Conservation (phyloP, 2,329 filamentous ascomycete genomes). For the Cladosporium sp. region DNA sequence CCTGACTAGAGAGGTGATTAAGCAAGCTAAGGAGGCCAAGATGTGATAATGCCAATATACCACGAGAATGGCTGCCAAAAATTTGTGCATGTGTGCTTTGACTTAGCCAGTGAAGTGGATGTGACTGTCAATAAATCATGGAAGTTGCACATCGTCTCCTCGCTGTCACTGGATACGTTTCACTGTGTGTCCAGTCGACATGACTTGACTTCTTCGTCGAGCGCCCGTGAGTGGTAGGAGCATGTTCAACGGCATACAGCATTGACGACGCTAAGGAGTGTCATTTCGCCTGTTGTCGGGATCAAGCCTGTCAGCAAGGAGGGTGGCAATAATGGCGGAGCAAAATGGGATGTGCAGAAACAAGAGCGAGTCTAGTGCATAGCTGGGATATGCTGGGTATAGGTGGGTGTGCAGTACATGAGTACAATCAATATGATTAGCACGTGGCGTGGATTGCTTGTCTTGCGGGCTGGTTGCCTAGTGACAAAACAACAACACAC, state of each 20-base stretch:
- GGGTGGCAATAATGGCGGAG: neutral
- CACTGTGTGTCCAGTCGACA: too few relatives aligned
- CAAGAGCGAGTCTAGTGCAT: constrained; percentile 2
- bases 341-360: neutral
- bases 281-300: neutral
- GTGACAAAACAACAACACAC: neutral
- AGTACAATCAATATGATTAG: neutral
- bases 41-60: constrained; percentile 17
- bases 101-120: too few relatives aligned
- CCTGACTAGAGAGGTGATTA: constrained; percentile 35
- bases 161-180: too few relatives aligned
- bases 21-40: constrained; percentile 29
- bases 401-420: neutral
- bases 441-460: neutral
- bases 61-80: neutral
- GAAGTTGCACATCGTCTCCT: too few relatives aligned
- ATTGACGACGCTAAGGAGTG: neutral
- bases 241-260: neutral
- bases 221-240: neutral
- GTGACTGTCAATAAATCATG: too few relatives aligned
- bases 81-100: neutral
- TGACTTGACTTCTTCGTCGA: neutral
- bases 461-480: neutral
- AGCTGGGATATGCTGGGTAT: neutral
- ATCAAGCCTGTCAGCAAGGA: neutral